phyloP scores from a whole-genome alignment of 179 eudicot species.

The Beta macrorhiza region DNA sequence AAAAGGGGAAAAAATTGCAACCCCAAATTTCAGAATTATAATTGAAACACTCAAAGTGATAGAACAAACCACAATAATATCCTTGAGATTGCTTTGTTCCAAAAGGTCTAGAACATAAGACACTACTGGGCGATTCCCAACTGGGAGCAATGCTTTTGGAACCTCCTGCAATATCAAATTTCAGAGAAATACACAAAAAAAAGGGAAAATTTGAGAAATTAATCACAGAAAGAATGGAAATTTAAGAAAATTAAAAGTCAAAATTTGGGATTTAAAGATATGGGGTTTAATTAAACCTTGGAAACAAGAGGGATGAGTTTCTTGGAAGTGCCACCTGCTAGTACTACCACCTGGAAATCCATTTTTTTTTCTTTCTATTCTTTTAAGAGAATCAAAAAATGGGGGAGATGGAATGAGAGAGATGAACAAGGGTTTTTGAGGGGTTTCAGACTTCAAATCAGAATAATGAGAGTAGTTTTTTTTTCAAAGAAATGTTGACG shows the following conservation, averaged over 20 bases:
- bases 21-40: neutral
- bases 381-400: too few relatives aligned
- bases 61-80: constrained; percentile 74
- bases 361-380: constrained; percentile 27
- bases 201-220: neutral
- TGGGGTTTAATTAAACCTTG: constrained; percentile 42
- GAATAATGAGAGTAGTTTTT: neutral
- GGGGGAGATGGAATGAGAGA: neutral
- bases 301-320: constrained; percentile 82
- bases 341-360: constrained; percentile 98
- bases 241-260: neutral
- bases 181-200: neutral
- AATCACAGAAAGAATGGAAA: neutral
- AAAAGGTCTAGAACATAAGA: constrained; percentile 83
- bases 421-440: constrained; percentile 24
- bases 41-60: neutral
- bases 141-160: constrained; percentile 91
- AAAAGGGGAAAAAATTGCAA: neutral
- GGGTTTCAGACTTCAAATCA: constrained; percentile 17
- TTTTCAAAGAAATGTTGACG: neutral
- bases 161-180: constrained; percentile 38
- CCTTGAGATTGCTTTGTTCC: constrained; percentile 82
- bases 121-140: constrained; percentile 84
- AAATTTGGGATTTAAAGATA: too few relatives aligned
- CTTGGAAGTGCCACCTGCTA: constrained; percentile 91